Percentiles rank a stretch among this genome's conserved stretches.
phyloP scores from a whole-genome alignment of 345 rosid species.

The Ceriops decandra region DNA sequence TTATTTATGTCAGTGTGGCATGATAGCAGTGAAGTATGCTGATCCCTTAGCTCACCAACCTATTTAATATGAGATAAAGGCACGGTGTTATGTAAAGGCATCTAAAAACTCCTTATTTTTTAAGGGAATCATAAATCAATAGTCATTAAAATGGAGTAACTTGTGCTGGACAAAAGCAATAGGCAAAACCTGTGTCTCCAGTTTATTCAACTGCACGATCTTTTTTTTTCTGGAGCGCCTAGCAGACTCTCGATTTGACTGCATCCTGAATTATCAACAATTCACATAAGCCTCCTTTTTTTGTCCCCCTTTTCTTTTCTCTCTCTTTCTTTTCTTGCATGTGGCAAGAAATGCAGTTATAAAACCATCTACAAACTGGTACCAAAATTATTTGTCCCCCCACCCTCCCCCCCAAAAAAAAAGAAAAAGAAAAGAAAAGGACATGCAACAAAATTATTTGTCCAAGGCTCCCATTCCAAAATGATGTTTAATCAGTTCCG shows the following conservation, averaged over 20 bases:
- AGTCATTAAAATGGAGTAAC: slow-evolving; percentile 4
- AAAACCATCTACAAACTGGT: neutral
- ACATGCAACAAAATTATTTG: neutral
- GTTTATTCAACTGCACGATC: slow-evolving; percentile 78
- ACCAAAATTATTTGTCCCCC: neutral
- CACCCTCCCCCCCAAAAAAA: neutral
- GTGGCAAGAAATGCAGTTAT: neutral
- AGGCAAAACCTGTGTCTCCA: slow-evolving; percentile 71
- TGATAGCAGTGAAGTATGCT: slow-evolving; percentile 62
- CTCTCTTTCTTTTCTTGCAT: neutral
- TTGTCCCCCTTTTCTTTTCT: neutral
- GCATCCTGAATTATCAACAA: slow-evolving; percentile 56
- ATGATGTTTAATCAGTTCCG: neutral
- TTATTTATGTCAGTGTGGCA: slow-evolving; percentile 66
- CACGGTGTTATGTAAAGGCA: neutral
- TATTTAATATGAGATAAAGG: slow-evolving; percentile 14
- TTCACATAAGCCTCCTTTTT: neutral
- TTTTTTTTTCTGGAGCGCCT: slow-evolving; percentile 94
- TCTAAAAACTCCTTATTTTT: slow-evolving; percentile 1
- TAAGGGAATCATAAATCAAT: neutral
- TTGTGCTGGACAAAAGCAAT: slow-evolving; percentile 3
- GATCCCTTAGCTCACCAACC: slow-evolving; percentile 81
- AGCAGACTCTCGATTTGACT: slow-evolving; percentile 97
- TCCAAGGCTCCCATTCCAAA: neutral
- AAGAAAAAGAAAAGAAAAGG: neutral